Percentiles rank a stretch among this genome's conserved stretches.
phyloP scores from a whole-genome alignment of 345 rosid species.

The Eucalyptus sp. region DNA sequence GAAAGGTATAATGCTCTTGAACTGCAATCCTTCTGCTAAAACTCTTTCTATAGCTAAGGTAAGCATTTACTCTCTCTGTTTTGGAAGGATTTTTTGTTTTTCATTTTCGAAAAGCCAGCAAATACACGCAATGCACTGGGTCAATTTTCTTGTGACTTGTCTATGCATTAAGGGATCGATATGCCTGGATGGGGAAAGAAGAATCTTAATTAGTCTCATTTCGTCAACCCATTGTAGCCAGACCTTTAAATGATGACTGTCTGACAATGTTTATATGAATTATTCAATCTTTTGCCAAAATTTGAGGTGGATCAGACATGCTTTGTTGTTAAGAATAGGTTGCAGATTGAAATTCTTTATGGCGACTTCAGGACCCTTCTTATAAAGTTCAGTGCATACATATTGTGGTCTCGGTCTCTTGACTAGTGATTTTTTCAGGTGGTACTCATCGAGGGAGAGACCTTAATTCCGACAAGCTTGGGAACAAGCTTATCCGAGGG shows the following conservation, averaged over 20 bases:
- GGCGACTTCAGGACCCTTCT: background rate
- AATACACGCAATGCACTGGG: background rate
- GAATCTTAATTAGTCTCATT: background rate
- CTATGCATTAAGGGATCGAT: background rate
- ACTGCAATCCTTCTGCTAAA: conserved; percentile 37
- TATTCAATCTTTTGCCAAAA: background rate
- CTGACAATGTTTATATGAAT: background rate
- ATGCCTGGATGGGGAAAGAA: background rate
- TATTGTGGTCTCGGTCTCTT: background rate
- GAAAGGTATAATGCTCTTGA: conserved; percentile 64
- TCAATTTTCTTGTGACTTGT: background rate
- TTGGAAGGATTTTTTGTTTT: background rate
- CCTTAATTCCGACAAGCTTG: conserved; percentile 68
- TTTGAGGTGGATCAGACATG: background rate
- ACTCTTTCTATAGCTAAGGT: conserved; percentile 59
- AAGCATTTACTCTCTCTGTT: background rate
- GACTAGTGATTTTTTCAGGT: conserved; percentile 27
- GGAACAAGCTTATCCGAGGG: conserved; percentile 25
- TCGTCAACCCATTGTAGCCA: background rate
- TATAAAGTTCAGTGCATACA: background rate
- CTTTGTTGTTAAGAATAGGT: background rate
- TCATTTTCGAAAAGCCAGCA: background rate
- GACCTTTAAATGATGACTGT: background rate
- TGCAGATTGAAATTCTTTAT: background rate
- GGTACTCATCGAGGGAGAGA: conserved; percentile 35